Percentiles rank a stretch among this genome's conserved stretches.
phyloP scores from a whole-genome alignment of 2,329 filamentous ascomycete genomes.

The Bimuria novae-zelandiae region DNA sequence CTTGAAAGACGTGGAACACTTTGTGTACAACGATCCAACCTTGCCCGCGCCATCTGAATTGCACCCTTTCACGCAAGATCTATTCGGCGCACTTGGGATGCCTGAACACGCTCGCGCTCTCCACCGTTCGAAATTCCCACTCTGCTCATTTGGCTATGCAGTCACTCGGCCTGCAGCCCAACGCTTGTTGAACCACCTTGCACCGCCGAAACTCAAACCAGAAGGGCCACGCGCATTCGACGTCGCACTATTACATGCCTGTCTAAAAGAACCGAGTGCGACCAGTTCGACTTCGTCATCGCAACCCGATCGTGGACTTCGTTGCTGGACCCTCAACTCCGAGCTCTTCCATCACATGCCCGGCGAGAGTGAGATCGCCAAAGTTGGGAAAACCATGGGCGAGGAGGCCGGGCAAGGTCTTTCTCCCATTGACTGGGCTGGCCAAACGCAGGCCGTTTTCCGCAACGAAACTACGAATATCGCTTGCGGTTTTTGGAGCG shows the following conservation, averaged over 20 bases:
- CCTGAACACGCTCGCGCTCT: conserved; percentile 45
- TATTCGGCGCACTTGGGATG: conserved; percentile 44
- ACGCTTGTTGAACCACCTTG: conserved; percentile 47
- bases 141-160: conserved; percentile 54
- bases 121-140: conserved; percentile 49
- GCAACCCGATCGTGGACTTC: conserved; percentile 37
- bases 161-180: conserved; percentile 47
- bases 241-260: conserved; percentile 49
- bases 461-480: conserved; percentile 47
- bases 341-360: conserved; percentile 53
- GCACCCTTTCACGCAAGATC: conserved; percentile 46
- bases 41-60: conserved; percentile 44
- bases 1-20: conserved; percentile 39
- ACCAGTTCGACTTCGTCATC: conserved; percentile 34
- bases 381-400: conserved; percentile 36
- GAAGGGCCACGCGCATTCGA: conserved; percentile 47
- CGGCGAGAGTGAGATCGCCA: conserved; percentile 45
- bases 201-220: conserved; percentile 34
- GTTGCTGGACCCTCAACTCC: conserved; percentile 51
- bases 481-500: conserved; percentile 48
- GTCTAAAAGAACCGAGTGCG: conserved; percentile 33
- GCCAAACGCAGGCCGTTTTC: conserved; percentile 33
- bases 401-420: conserved; percentile 28
- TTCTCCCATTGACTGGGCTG: conserved; percentile 43
- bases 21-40: conserved; percentile 44